Evolutionary conservation across 257 asterid species (phyloP), one percentile per base, ranked within the genome.

Genomic region (Asclepias syriaca): DNA sequence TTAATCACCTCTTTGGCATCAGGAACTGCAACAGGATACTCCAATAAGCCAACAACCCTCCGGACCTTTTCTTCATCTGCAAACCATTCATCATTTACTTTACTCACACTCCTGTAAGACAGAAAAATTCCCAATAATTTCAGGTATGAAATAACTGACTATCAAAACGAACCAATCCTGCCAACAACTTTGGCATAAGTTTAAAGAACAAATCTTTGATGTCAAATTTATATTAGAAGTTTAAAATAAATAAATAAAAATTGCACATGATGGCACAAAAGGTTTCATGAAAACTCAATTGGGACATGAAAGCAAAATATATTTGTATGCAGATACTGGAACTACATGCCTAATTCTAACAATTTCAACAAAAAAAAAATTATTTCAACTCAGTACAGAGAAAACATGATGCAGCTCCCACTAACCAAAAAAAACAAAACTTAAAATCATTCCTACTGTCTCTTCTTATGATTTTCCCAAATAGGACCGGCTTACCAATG

Each of bases 71-170:
- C 96, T 86, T 91, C 97, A 84, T 89, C 90, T 24, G 93, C 91
- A 91, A 91, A 91, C 96, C 97, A 91, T 86, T 87, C 97, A 83
- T 91, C 97, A 81, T 89, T 87, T 84, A 91, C 97, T 82, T 90
- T 93, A 87, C 93, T 93, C 76, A 93, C 91, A 82, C 95, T 85
- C 98, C 98, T 93, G 97, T 78, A 74, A 79, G 66, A 74, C 85
- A 80, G 80, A 77, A 7, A 80, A 79, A 82, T 75, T 66, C 48
- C 73, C 45, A 32, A 60, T 48, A 72, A 53, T 60, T 37, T 75
- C 21, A 69, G 67, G 50, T 43, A 43, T 43, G 46, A 43, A 43
- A 43, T 43, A 8, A 43, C 11, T 43, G 11, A 43, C 8, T 43
- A 43, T 43, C 48, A 6, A 43, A 43, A 8, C 48, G 8, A 43